These are phyloP conservation scores for Glycine latifolia DNA, from an alignment of 306 rosid genomes.

Conservation along the genomic window DNA sequence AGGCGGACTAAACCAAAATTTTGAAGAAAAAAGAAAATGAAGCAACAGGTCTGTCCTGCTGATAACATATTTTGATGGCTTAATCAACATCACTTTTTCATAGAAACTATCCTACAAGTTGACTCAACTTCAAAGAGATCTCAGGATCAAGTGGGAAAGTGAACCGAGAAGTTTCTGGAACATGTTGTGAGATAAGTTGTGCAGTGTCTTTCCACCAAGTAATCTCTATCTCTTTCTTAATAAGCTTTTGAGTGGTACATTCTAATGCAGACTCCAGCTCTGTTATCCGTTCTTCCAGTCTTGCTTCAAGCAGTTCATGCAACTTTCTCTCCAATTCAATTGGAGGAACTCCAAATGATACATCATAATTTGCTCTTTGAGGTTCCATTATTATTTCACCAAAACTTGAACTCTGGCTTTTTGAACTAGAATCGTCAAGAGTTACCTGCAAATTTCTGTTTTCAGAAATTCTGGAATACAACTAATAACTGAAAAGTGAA, in stretches of 20 bases:
- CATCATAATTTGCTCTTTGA: conserved; percentile 54
- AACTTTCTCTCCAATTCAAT: conserved; percentile 78
- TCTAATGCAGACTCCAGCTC: conserved; percentile 82
- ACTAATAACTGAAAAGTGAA: conserved; percentile 9
- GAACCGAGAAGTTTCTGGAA: conserved; percentile 61
- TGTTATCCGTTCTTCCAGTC: conserved; percentile 72
- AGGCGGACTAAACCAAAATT: conserved; percentile 8
- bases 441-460: conserved; percentile 58
- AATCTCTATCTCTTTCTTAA: conserved; percentile 70
- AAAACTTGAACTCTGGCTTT: conserved; percentile 50
- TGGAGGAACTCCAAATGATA: conserved; percentile 69
- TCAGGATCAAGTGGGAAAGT: conserved; percentile 60
- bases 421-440: conserved; percentile 40
- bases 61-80: conserved; percentile 27
- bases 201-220: conserved; percentile 86
- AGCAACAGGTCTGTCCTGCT: conserved; percentile 24
- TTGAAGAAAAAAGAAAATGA: background rate
- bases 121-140: conserved; percentile 48
- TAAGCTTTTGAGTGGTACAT: conserved; percentile 58
- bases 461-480: conserved; percentile 45
- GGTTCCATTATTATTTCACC: conserved; percentile 64
- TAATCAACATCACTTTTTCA: conserved; percentile 32
- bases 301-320: conserved; percentile 77
- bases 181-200: conserved; percentile 53
- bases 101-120: conserved; percentile 42